These are phyloP conservation scores for Acacia confusa DNA, from an alignment of 306 rosid genomes.

Conservation along the genomic window DNA sequence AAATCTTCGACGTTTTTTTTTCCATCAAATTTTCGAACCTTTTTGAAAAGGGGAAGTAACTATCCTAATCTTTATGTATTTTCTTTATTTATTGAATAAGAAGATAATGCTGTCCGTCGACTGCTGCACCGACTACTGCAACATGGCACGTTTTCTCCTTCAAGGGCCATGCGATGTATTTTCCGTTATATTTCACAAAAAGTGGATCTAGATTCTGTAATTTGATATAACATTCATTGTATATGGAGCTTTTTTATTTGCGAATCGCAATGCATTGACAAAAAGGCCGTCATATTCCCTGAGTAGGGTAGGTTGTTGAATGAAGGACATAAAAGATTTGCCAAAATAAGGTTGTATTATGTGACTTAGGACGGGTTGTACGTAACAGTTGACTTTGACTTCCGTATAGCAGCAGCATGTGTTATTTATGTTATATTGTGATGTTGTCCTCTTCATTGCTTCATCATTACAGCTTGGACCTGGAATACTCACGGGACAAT, in stretches of 20 bases:
- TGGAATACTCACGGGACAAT: slow-evolving; percentile 52
- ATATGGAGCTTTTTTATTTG: not conserved
- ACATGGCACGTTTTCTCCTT: not conserved
- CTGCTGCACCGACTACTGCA: not conserved
- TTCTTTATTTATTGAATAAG: not conserved
- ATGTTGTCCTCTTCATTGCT: slow-evolving; percentile 20
- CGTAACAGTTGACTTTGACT: not conserved
- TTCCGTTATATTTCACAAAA: not conserved
- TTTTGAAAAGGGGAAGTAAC: not conserved
- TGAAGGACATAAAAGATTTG: not conserved
- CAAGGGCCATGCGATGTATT: not conserved
- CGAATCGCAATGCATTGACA: not conserved
- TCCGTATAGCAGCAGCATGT: not conserved
- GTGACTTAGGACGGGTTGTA: not conserved
- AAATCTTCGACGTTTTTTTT: not conserved
- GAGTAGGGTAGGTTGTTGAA: not conserved
- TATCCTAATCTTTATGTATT: not conserved
- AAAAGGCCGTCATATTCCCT: not conserved
- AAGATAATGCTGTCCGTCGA: not conserved
- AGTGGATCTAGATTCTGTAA: not conserved
- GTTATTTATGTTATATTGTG: not conserved
- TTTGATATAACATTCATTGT: not conserved
- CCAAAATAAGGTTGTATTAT: not conserved
- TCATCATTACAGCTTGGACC: slow-evolving; percentile 49
- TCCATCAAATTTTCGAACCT: too few relatives aligned